Evolutionary conservation across 2,329 filamentous ascomycete genomes (phyloP).

Genomic region (Phyllosticta capitalensis): DNA sequence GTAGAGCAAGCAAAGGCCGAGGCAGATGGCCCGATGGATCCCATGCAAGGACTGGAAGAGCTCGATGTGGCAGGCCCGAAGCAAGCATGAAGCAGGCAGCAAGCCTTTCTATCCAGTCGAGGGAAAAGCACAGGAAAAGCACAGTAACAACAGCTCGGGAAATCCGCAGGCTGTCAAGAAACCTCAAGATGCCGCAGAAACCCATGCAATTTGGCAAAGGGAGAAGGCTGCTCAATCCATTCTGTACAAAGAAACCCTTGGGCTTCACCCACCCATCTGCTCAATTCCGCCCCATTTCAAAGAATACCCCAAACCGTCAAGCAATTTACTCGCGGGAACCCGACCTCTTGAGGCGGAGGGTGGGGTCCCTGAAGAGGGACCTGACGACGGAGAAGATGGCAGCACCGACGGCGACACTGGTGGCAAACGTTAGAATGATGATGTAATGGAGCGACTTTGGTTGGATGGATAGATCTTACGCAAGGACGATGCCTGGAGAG

Average conservation of each 20-base stretch:
- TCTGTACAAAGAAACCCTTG: conserved; percentile 12
- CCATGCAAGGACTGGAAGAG: conserved; percentile 92
- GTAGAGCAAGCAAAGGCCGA: conserved; percentile 45
- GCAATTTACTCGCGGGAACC: conserved; percentile 25
- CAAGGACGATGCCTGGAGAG: conserved; percentile 69
- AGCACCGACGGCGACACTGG: conserved; percentile 59
- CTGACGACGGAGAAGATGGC: conserved; percentile 71
- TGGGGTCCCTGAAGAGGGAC: conserved; percentile 86
- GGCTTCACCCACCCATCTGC: conserved; percentile 1
- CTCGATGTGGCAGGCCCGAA: conserved; percentile 91
- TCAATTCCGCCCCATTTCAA: background rate
- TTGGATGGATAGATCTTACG: conserved; percentile 44
- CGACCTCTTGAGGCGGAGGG: conserved; percentile 74
- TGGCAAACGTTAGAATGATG: conserved; percentile 11
- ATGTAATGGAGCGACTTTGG: background rate
- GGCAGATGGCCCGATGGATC: conserved; percentile 57
- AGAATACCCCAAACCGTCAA: background rate
- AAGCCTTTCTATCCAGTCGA: background rate
- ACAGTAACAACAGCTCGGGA: background rate
- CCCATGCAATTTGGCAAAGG: conserved; percentile 7
- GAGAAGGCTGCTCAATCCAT: conserved; percentile 12
- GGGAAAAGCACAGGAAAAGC: background rate
- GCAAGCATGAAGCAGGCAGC: conserved; percentile 47
- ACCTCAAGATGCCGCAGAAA: conserved; percentile 7
- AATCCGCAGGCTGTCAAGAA: conserved; percentile 1